phyloP scores from a whole-genome alignment of 305 asterid genomes.

The Salvia sclarea region DNA sequence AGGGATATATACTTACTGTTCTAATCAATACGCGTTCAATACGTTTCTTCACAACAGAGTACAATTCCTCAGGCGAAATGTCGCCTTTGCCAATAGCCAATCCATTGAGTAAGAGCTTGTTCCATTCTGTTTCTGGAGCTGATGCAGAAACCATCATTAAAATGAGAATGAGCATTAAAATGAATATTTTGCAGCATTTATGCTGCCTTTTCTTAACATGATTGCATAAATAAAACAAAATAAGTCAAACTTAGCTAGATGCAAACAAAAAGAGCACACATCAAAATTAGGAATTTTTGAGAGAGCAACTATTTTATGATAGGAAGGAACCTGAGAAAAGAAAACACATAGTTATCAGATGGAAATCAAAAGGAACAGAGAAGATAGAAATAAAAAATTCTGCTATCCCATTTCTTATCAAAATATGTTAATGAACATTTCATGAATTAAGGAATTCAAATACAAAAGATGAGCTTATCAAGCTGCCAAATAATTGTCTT shows the following conservation, averaged over 20 bases:
- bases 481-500: background rate
- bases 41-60: constrained; percentile 74
- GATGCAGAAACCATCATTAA: constrained; percentile 34
- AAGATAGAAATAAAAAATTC: background rate
- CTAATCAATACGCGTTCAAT: constrained; percentile 81
- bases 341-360: background rate
- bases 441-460: background rate
- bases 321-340: background rate
- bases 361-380: background rate
- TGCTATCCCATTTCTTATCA: background rate
- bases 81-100: constrained; percentile 76
- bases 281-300: background rate
- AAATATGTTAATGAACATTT: background rate
- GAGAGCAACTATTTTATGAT: background rate
- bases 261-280: background rate
- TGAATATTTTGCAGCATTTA: background rate
- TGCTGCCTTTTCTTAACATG: background rate
- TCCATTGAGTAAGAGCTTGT: constrained; percentile 65
- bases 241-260: background rate
- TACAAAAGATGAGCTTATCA: background rate
- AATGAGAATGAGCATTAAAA: background rate
- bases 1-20: constrained; percentile 53
- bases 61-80: constrained; percentile 60
- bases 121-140: constrained; percentile 91
- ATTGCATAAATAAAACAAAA: background rate